These are phyloP conservation scores for Sugiyamaella chiloensis DNA, from an alignment of 805 yeast species.

Conservation along the genomic window DNA sequence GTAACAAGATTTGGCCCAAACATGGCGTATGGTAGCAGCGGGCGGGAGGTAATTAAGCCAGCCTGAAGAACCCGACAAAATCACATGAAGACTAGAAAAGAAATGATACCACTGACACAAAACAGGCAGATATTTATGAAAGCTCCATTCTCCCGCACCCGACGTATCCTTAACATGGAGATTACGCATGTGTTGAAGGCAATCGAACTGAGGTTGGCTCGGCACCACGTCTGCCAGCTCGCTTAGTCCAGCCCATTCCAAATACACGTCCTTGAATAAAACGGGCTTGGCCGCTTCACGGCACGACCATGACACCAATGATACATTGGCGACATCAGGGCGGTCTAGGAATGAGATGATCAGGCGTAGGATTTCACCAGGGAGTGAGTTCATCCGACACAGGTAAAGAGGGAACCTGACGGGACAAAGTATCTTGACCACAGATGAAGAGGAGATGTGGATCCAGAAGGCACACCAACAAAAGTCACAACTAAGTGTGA, in stretches of 20 bases:
- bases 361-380: not conserved
- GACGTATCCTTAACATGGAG: not conserved
- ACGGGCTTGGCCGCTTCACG: conserved; percentile 2
- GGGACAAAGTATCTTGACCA: too few species aligned
- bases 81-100: not conserved
- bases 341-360: not conserved
- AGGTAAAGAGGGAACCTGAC: too few species aligned
- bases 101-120: not conserved
- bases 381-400: too few species aligned
- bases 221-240: not conserved
- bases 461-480: too few species aligned
- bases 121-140: not conserved
- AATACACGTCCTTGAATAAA: conserved; percentile 1
- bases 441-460: too few species aligned
- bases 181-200: not conserved
- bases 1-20: not conserved
- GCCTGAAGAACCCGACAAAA: conserved; percentile 10
- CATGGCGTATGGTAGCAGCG: not conserved
- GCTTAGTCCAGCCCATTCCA: conserved; percentile 1
- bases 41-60: conserved; percentile 9
- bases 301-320: not conserved
- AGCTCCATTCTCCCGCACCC: not conserved
- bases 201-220: not conserved
- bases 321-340: not conserved
- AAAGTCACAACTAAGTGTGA: too few species aligned